Percentiles rank a stretch among this genome's conserved stretches.
Conservation (phyloP, 2,329 filamentous ascomycete species). For the Neonectria faginata region DNA sequence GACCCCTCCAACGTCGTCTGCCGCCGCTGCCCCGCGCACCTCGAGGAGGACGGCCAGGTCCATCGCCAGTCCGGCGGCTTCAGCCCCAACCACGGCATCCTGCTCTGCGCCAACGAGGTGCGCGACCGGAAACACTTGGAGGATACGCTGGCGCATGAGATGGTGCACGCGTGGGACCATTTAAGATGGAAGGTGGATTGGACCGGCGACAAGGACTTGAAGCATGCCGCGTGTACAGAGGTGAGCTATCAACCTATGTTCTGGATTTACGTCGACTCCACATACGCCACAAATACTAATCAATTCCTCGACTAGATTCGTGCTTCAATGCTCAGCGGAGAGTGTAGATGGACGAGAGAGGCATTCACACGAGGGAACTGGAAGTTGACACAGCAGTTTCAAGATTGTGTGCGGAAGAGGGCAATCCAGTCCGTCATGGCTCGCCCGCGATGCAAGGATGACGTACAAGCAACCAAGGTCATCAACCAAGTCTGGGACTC, state of each 20-base stretch:
- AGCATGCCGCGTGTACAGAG: slow-evolving; percentile 95
- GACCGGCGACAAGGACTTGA: slow-evolving; percentile 75
- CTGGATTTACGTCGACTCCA: neutral
- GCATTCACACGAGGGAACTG: slow-evolving; percentile 87
- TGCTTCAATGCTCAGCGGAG: slow-evolving; percentile 90
- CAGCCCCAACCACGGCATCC: slow-evolving; percentile 84
- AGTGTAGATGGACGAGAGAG: slow-evolving; percentile 91
- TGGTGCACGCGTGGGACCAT: slow-evolving; percentile 98
- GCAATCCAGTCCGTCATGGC: slow-evolving; percentile 84
- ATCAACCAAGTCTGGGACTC: slow-evolving; percentile 99
- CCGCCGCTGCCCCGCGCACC: slow-evolving; percentile 75
- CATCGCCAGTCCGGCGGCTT: slow-evolving; percentile 83
- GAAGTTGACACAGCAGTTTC: slow-evolving; percentile 91
- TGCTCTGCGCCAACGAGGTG: slow-evolving; percentile 94
- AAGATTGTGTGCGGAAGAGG: slow-evolving; percentile 87
- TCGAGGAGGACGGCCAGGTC: slow-evolving; percentile 68
- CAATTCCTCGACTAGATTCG: slow-evolving; percentile 72
- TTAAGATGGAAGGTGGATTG: slow-evolving; percentile 91
- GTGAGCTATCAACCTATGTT: slow-evolving; percentile 56
- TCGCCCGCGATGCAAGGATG: slow-evolving; percentile 83
- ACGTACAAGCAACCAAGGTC: slow-evolving; percentile 85
- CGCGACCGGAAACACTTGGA: slow-evolving; percentile 84
- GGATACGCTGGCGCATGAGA: slow-evolving; percentile 95
- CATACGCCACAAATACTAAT: neutral
- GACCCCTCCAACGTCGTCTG: slow-evolving; percentile 83